phyloP scores from a whole-genome alignment of 2,329 filamentous ascomycete genomes.

The Colletotrichum viniferum region DNA sequence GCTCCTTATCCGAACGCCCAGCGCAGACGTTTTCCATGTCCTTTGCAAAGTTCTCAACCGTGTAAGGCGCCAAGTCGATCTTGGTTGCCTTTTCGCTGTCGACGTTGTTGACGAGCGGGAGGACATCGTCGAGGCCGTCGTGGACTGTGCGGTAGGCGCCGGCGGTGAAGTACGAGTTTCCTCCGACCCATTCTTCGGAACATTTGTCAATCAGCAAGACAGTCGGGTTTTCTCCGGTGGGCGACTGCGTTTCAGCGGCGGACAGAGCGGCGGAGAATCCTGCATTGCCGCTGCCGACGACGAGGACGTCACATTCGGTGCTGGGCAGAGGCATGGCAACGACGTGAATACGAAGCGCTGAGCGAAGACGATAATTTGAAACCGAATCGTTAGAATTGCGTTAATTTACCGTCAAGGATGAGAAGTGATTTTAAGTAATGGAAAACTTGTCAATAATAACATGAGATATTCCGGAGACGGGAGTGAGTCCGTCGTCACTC shows the following conservation, averaged over 20 bases:
- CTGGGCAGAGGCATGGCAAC: neutral
- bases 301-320: constrained; percentile 45
- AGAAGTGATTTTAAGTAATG: accelerated
- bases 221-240: neutral
- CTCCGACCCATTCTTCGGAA: neutral
- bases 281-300: constrained; percentile 69
- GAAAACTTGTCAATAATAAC: too few species aligned
- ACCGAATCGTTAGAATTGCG: neutral
- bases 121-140: neutral
- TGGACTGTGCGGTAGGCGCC: neutral
- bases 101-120: neutral
- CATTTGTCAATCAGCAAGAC: neutral
- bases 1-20: neutral
- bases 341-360: neutral
- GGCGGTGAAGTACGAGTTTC: neutral
- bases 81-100: neutral
- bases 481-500: neutral
- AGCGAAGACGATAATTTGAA: neutral
- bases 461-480: neutral
- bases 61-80: neutral
- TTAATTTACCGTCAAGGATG: too few species aligned
- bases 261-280: constrained; percentile 65
- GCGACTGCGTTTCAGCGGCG: constrained; percentile 34
- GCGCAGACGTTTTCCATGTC: neutral
- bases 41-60: neutral